Conservation (phyloP, 768 basidiomycete genomes). For the Aureoboletus auriporus region DNA sequence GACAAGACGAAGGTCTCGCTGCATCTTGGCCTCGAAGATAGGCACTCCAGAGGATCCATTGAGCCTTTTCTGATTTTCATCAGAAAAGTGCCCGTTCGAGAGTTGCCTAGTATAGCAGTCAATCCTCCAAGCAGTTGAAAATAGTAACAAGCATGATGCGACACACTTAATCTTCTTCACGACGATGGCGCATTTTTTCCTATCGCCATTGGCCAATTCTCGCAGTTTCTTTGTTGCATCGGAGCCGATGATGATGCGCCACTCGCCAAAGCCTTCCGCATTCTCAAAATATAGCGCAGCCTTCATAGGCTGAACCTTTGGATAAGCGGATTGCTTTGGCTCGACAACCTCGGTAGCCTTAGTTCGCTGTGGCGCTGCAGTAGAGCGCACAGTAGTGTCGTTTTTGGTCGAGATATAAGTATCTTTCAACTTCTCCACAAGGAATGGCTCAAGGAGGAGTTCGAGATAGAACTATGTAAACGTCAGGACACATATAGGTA, state of each 20-base stretch:
- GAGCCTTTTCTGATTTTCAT: conserved; percentile 62
- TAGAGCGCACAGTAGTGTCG: neutral
- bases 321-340: conserved; percentile 31
- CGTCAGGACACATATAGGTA: neutral
- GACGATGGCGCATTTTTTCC: conserved; percentile 46
- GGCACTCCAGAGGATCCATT: conserved; percentile 47
- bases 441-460: conserved; percentile 14
- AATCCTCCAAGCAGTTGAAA: neutral
- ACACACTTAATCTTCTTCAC: conserved; percentile 67
- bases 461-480: conserved; percentile 23
- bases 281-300: conserved; percentile 59
- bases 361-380: neutral
- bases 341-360: neutral
- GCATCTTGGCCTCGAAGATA: conserved; percentile 69
- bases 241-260: conserved; percentile 55
- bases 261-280: conserved; percentile 57
- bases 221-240: conserved; percentile 48
- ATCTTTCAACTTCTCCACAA: conserved; percentile 7
- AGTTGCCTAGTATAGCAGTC: conserved; percentile 45
- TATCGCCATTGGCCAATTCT: conserved; percentile 42
- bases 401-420: conserved; percentile 5
- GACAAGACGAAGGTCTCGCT: conserved; percentile 45
- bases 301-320: conserved; percentile 54
- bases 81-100: conserved; percentile 65
- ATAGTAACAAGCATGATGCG: neutral